Base-by-base conservation (phyloP, 805 yeast species). In the Lipomyces anomalus region DNA sequence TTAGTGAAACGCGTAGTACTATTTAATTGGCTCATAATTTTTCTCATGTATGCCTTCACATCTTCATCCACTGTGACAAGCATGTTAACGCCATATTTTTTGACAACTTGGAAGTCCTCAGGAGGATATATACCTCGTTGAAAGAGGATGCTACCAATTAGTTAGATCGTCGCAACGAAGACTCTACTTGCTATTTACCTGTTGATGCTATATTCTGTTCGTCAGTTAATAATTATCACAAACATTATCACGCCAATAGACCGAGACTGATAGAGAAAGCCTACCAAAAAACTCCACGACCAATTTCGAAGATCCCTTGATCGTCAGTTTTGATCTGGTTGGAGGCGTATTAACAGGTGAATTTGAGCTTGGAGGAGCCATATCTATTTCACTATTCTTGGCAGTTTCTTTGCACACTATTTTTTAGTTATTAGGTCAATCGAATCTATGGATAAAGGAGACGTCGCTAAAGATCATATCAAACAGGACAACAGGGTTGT, bases 101-200 rank as follows among this genome's bases (percentile, higher is more conserved):
- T 74, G 2, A 85, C 87, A 1, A 80, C 71, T 42, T 74, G 74
- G 64, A 90, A 89, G 61, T 87, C 95, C 51, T 84, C 94, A 3
- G 84, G 73, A 0, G 95, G 95, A 57, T 89, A 89, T 17, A 89
- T 80, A 0, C 95, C 95, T 42, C 97, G 68, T 62, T 90, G 97
- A 62, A 82, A 89, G 4, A 90, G 72, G 22, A 89, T 84, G 39
- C 81, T 78, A 34, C 26, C 17, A n/a, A 17, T n/a, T 11, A 35
- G 23, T 17, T 21, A 18, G 20, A 21, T n/a, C 37, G 13, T 11
- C 11, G 11, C 17, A 4, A 22, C 7, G 20, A 36, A 20, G n/a
- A 36, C 9, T 22, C 39, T 36, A 13, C 40, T 24, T 22, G 7
- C 9, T 4, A 22, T 22, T 22, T 33, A 50, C 54, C 48, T 53